phyloP scores from a whole-genome alignment of 2,329 filamentous ascomycete species.

The Aspergillus terreus region DNA sequence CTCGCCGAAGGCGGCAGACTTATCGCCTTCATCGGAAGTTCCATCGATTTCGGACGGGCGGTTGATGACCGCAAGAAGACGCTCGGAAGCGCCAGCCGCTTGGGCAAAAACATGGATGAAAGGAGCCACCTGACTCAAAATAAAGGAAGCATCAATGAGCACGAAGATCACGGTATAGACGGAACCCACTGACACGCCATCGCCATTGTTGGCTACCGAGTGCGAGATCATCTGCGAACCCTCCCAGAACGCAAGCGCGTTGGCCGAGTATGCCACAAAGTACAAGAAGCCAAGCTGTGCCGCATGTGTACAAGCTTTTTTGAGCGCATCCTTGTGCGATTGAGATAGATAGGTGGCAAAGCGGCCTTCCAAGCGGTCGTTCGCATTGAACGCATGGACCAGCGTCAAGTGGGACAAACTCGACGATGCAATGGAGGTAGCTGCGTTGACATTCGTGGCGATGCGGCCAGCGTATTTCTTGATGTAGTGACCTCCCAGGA shows the following conservation, averaged over 20 bases:
- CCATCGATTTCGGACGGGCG: slow-evolving; percentile 46
- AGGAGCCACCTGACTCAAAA: slow-evolving; percentile 36
- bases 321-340: slow-evolving; percentile 51
- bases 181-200: slow-evolving; percentile 28
- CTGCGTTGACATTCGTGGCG: slow-evolving; percentile 51
- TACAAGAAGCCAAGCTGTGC: slow-evolving; percentile 59
- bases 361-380: slow-evolving; percentile 54
- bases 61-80: slow-evolving; percentile 57
- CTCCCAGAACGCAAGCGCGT: slow-evolving; percentile 65
- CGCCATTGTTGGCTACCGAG: slow-evolving; percentile 15
- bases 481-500: slow-evolving; percentile 52
- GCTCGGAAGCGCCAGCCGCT: slow-evolving; percentile 52
- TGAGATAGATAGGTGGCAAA: slow-evolving; percentile 51
- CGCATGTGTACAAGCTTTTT: slow-evolving; percentile 56
- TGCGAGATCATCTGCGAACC: slow-evolving; percentile 55
- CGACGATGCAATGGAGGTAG: slow-evolving; percentile 61
- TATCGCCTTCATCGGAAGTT: slow-evolving; percentile 25
- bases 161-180: slow-evolving; percentile 38
- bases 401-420: slow-evolving; percentile 57
- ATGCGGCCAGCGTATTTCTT: slow-evolving; percentile 48
- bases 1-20: slow-evolving; percentile 14
- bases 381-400: slow-evolving; percentile 62
- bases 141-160: slow-evolving; percentile 35
- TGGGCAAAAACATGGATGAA: slow-evolving; percentile 47
- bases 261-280: slow-evolving; percentile 64